Percentiles rank a stretch among this genome's conserved stretches.
These are phyloP conservation scores for Sporothrix luriei DNA, from an alignment of 2,329 filamentous ascomycete genomes.

Conservation along the genomic window DNA sequence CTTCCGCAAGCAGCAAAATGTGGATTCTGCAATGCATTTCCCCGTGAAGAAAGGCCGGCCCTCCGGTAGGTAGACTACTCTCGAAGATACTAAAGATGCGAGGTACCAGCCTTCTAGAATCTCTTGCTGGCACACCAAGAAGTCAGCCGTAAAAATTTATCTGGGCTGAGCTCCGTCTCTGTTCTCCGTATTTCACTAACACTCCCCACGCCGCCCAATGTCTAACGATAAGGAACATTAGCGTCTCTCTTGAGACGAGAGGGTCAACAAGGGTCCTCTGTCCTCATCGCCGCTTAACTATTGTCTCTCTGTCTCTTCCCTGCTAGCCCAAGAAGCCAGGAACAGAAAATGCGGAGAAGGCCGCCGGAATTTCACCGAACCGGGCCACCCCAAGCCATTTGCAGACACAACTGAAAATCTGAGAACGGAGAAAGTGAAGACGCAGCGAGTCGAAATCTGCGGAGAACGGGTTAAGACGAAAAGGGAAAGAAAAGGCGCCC, in stretches of 20 bases:
- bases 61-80: background rate
- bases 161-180: background rate
- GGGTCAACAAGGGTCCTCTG: background rate
- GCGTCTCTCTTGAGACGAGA: constrained; percentile 17
- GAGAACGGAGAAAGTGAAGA: background rate
- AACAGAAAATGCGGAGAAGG: constrained; percentile 28
- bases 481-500: constrained; percentile 32
- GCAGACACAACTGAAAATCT: background rate
- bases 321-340: constrained; percentile 14
- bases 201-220: background rate
- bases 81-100: background rate
- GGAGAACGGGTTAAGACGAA: constrained; percentile 25
- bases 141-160: background rate
- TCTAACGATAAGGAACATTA: background rate
- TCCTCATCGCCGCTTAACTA: background rate
- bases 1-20: constrained; percentile 23
- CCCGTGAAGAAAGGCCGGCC: background rate
- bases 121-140: background rate
- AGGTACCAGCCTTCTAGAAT: constrained; percentile 4
- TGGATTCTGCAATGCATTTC: background rate
- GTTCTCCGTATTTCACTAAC: background rate
- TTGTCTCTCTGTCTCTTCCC: constrained; percentile 3
- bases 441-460: background rate
- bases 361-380: constrained; percentile 23
- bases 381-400: background rate